These are phyloP conservation scores for Cladosporium oxysporum DNA, from an alignment of 2,329 filamentous ascomycete species.

Conservation along the genomic window DNA sequence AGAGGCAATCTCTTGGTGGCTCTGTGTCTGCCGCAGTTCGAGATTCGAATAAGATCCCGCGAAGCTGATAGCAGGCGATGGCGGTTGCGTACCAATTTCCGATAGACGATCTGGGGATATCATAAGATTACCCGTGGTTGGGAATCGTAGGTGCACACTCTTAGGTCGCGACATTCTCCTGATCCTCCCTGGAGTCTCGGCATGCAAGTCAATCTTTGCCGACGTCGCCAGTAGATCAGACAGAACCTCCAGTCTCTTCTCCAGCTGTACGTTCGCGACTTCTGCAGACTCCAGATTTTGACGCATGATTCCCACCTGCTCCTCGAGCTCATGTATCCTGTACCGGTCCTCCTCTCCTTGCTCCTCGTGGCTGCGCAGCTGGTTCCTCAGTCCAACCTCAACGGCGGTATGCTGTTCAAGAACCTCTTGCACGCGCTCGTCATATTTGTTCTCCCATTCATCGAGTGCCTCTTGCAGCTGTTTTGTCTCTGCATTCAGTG, in stretches of 20 bases:
- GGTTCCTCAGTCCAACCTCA: conserved; percentile 30
- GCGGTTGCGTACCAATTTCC: conserved; percentile 5
- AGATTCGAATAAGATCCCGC: background rate
- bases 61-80: conserved; percentile 19
- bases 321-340: conserved; percentile 38
- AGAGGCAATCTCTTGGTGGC: conserved; percentile 11
- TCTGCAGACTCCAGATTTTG: conserved; percentile 38
- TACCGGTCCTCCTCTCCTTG: conserved; percentile 32
- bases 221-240: conserved; percentile 41
- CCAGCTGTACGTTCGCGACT: conserved; percentile 40
- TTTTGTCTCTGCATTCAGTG: conserved; percentile 37
- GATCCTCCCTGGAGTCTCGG: conserved; percentile 30
- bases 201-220: conserved; percentile 38
- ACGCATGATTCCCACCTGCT: conserved; percentile 33
- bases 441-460: conserved; percentile 42
- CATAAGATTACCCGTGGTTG: conserved; percentile 34
- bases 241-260: conserved; percentile 42
- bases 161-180: conserved; percentile 34
- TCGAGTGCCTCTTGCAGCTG: conserved; percentile 38
- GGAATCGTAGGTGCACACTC: conserved; percentile 40
- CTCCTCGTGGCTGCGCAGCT: conserved; percentile 32
- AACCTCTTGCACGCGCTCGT: conserved; percentile 39
- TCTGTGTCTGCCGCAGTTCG: conserved; percentile 16
- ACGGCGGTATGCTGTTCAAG: conserved; percentile 33
- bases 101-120: conserved; percentile 32